phyloP scores from a whole-genome alignment of 129 eudicot species.

The Lactuca saligna region DNA sequence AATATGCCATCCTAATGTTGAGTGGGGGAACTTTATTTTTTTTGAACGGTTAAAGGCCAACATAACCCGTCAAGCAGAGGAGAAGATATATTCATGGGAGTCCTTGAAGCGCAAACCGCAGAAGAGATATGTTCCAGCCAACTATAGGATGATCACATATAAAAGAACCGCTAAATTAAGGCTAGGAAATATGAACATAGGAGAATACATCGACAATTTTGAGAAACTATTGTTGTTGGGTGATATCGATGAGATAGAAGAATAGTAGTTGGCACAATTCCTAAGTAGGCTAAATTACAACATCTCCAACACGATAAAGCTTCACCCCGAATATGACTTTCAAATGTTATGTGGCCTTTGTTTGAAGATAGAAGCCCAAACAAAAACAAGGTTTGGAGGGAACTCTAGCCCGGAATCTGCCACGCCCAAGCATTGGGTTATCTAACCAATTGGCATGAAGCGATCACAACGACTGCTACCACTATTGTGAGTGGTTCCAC shows the following conservation, averaged over 20 bases:
- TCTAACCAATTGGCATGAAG: too few species aligned
- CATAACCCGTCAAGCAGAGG: neutral
- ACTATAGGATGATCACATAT: neutral
- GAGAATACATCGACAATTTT: too few species aligned
- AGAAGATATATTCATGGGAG: neutral
- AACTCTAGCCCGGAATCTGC: too few species aligned
- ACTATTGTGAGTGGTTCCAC: too few species aligned
- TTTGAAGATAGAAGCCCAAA: neutral
- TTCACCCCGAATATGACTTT: neutral
- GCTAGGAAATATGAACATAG: too few species aligned
- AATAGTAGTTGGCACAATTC: neutral
- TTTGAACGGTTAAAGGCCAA: neutral
- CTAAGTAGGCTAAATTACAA: neutral
- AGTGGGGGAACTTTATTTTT: neutral
- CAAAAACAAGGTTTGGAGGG: too few species aligned
- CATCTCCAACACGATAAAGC: neutral
- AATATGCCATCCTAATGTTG: neutral
- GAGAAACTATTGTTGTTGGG: neutral
- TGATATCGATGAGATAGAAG: neutral
- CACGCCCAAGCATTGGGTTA: too few species aligned
- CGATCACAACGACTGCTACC: too few species aligned
- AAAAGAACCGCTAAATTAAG: neutral
- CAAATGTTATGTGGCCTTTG: neutral
- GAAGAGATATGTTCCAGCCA: neutral
- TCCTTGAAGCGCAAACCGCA: neutral